Percentiles rank a stretch among this genome's conserved stretches.
Evolutionary conservation across 768 basidiomycete genomes (phyloP).

Genomic region (Tulasnella sp.): DNA sequence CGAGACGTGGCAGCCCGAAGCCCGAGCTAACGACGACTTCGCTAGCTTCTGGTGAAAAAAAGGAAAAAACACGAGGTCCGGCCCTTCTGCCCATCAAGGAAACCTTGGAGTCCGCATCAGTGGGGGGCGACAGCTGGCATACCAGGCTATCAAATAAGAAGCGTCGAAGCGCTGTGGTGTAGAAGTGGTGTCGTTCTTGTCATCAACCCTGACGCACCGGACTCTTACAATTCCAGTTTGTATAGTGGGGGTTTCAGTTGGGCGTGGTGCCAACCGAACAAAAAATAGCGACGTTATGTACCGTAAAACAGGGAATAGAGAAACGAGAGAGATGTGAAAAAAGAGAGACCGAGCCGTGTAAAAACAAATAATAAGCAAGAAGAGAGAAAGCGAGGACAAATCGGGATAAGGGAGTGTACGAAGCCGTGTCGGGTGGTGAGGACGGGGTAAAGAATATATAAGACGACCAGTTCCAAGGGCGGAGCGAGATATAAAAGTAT

Average conservation of each 20-base stretch:
- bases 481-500: not conserved
- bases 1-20: not conserved
- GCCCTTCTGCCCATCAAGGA: not conserved
- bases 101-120: not conserved
- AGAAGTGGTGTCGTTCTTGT: not conserved
- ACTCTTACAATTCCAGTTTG: not conserved
- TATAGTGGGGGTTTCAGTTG: not conserved
- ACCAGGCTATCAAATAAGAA: not conserved
- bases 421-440: not conserved
- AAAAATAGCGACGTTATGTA: not conserved
- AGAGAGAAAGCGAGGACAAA: not conserved
- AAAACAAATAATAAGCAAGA: not conserved
- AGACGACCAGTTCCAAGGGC: not conserved
- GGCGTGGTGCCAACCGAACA: not conserved
- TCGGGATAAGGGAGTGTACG: not conserved
- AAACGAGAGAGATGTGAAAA: not conserved
- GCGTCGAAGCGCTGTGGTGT: too few relatives aligned
- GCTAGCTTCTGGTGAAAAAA: not conserved
- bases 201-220: not conserved
- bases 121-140: not conserved
- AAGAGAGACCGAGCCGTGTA: not conserved
- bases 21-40: not conserved
- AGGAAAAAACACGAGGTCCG: not conserved
- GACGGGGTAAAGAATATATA: not conserved
- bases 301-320: not conserved